phyloP scores from a whole-genome alignment of 306 rosid species.

The Sicyos baderoa region DNA sequence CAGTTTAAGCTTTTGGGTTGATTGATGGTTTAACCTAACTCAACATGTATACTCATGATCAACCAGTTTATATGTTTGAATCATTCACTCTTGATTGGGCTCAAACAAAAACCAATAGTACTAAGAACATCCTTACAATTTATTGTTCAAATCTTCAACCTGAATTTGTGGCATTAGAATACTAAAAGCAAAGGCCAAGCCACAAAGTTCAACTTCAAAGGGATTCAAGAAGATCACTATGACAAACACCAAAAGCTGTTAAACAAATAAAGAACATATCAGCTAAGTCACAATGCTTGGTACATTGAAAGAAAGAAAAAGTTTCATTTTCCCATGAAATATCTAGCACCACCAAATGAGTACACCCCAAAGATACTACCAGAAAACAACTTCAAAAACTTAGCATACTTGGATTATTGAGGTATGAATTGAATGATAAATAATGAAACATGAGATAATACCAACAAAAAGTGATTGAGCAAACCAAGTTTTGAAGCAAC shows the following conservation, averaged over 20 bases:
- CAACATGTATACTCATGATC: no score
- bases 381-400: not conserved
- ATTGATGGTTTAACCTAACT: no score
- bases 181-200: no score
- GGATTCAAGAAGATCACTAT: not conserved
- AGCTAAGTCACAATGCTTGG: not conserved
- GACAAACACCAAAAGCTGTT: not conserved
- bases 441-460: not conserved
- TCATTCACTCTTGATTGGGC: no score
- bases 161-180: no score
- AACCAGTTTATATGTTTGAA: no score
- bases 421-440: not conserved
- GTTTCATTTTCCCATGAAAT: not conserved
- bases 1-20: no score
- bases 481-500: not conserved
- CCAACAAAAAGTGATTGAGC: not conserved
- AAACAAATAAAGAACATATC: not conserved
- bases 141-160: no score
- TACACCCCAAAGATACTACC: not conserved
- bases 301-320: not conserved
- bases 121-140: no score
- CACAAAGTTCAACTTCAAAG: not conserved
- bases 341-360: not conserved
- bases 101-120: no score
- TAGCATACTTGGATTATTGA: constrained; percentile 8